These are phyloP conservation scores for Taiozyma onychis DNA, from an alignment of 1,139 yeast genomes.

Conservation along the genomic window DNA sequence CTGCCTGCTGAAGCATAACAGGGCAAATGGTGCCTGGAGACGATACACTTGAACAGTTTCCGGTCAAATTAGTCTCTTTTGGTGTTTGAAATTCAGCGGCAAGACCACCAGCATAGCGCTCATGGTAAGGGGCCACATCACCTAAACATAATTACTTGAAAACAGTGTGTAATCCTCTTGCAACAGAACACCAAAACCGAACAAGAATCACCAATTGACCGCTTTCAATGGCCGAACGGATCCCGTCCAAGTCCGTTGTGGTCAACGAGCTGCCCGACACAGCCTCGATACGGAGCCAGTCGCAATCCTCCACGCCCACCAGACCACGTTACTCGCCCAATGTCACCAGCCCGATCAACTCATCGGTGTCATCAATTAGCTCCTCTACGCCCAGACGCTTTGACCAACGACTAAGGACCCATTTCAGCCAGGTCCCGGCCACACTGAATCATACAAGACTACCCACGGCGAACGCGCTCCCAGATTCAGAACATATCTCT, in stretches of 20 bases:
- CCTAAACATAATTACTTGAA: too few relatives aligned
- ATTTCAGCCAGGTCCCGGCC: constrained; percentile 1
- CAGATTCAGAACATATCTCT: not conserved
- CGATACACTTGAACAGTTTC: too few relatives aligned
- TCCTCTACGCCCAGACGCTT: constrained; percentile 5
- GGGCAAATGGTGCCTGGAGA: too few relatives aligned
- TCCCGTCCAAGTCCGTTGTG: not conserved
- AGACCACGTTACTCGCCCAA: not conserved
- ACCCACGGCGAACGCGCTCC: not conserved
- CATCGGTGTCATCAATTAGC: constrained; percentile 4
- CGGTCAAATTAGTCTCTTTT: too few relatives aligned
- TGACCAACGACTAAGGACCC: constrained; percentile 5
- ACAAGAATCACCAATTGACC: not conserved
- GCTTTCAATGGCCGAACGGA: not conserved
- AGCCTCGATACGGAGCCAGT: constrained; percentile 1
- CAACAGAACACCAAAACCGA: not conserved
- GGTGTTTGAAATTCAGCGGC: too few relatives aligned
- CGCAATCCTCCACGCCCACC: not conserved
- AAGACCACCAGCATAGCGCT: too few relatives aligned
- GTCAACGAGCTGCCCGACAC: constrained; percentile 3
- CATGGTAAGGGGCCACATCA: not conserved
- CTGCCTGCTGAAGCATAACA: too few relatives aligned
- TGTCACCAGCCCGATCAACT: not conserved
- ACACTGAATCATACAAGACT: not conserved
- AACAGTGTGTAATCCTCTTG: not conserved